phyloP scores from a whole-genome alignment of 2,329 filamentous ascomycete species.

The Chrysoporthe cubensis region DNA sequence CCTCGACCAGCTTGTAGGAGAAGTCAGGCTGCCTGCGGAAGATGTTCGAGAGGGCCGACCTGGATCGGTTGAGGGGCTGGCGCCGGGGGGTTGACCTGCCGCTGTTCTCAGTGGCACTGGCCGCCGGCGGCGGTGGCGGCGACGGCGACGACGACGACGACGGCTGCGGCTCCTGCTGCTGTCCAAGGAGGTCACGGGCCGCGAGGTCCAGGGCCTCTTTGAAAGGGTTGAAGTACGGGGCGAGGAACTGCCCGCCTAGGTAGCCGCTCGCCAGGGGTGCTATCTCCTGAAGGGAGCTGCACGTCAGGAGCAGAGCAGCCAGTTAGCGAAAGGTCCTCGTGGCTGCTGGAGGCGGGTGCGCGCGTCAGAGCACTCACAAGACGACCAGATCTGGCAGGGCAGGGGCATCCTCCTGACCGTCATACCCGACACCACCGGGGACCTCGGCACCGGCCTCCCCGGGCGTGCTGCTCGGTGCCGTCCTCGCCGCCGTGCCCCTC shows the following conservation, averaged over 20 bases:
- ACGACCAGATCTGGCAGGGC: slow-evolving; percentile 59
- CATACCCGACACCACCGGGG: neutral
- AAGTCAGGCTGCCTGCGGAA: slow-evolving; percentile 31
- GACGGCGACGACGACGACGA: slow-evolving; percentile 4
- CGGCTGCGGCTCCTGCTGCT: slow-evolving; percentile 13
- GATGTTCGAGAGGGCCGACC: slow-evolving; percentile 29
- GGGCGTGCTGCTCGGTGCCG: neutral
- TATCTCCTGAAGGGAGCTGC: slow-evolving; percentile 84
- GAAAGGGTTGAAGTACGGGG: slow-evolving; percentile 75
- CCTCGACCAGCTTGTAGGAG: slow-evolving; percentile 71
- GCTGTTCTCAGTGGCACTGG: neutral
- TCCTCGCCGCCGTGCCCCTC: slow-evolving; percentile 34
- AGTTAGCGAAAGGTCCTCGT: neutral
- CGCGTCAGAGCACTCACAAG: slow-evolving; percentile 49
- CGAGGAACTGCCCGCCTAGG: slow-evolving; percentile 79
- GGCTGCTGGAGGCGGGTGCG: neutral
- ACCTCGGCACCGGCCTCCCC: neutral
- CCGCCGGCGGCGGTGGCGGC: neutral
- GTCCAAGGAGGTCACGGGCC: slow-evolving; percentile 45
- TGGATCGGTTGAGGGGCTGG: slow-evolving; percentile 21
- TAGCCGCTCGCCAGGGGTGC: slow-evolving; percentile 84
- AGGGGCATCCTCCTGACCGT: slow-evolving; percentile 31
- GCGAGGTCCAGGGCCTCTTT: slow-evolving; percentile 73
- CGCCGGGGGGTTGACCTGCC: slow-evolving; percentile 2
- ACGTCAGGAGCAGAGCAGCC: slow-evolving; percentile 21